Percentiles rank a stretch among this genome's conserved stretches.
These are phyloP conservation scores for Kwoniella sp. DNA, from an alignment of 768 basidiomycete genomes.

Conservation along the genomic window DNA sequence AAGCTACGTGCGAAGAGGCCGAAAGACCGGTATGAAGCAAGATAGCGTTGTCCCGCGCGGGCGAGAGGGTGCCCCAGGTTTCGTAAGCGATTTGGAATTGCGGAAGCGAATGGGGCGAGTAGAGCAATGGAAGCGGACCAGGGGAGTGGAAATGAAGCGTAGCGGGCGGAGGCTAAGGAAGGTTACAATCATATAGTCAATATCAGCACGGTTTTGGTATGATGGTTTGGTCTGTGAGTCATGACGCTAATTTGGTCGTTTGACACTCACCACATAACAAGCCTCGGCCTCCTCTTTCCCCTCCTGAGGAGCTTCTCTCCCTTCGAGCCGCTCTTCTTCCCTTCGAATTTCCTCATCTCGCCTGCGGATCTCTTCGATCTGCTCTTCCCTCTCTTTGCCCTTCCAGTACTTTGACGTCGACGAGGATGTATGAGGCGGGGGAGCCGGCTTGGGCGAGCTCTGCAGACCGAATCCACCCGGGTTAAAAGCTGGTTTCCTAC, in stretches of 20 bases:
- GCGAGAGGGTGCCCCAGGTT: conserved; percentile 90
- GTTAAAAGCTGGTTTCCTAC: conserved; percentile 38
- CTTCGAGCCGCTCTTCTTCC: conserved; percentile 34
- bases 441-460: conserved; percentile 13
- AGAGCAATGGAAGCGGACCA: conserved; percentile 50
- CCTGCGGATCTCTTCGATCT: conserved; percentile 24
- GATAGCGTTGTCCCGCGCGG: conserved; percentile 79
- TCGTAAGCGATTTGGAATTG: conserved; percentile 83
- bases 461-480: conserved; percentile 42
- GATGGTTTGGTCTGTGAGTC: neutral
- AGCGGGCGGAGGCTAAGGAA: conserved; percentile 48
- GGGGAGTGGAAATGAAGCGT: conserved; percentile 50
- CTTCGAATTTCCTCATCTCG: conserved; percentile 32
- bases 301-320: conserved; percentile 24
- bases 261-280: conserved; percentile 56
- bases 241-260: too few species aligned
- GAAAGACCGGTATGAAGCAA: conserved; percentile 94
- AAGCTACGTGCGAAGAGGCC: conserved; percentile 77
- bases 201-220: neutral
- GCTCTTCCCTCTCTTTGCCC: conserved; percentile 26
- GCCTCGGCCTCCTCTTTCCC: conserved; percentile 53
- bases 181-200: neutral
- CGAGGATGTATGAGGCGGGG: too few species aligned
- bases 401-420: conserved; percentile 9
- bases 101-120: conserved; percentile 52